Conservation (phyloP, 805 yeast species). For the Myxozyma sirexii region DNA sequence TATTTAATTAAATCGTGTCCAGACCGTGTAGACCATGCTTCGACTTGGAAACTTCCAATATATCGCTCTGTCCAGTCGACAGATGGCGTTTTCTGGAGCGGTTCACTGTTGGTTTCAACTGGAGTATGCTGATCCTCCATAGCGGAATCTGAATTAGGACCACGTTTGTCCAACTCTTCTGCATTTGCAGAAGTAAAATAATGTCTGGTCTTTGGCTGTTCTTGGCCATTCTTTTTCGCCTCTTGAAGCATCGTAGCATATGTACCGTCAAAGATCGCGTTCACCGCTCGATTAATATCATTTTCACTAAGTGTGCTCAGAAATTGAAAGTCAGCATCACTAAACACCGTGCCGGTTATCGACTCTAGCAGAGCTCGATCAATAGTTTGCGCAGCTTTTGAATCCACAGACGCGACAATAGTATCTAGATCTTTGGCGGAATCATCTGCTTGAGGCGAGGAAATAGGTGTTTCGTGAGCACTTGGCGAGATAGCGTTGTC, state of each 20-base stretch:
- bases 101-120: neutral
- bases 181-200: neutral
- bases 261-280: constrained; percentile 25
- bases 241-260: constrained; percentile 1
- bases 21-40: constrained; percentile 44
- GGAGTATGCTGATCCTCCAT: neutral
- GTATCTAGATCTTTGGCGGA: neutral
- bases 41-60: constrained; percentile 45
- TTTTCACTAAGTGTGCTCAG: constrained; percentile 18
- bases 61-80: constrained; percentile 34
- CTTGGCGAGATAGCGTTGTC: neutral
- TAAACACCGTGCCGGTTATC: constrained; percentile 5
- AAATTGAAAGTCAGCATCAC: neutral
- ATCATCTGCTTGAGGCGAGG: constrained; percentile 20
- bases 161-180: neutral
- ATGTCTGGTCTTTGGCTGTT: neutral
- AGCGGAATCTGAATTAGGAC: neutral
- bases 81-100: neutral
- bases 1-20: constrained; percentile 40
- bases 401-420: neutral
- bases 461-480: constrained; percentile 23
- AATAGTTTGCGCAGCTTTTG: neutral
- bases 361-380: constrained; percentile 19
- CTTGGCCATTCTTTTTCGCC: neutral
- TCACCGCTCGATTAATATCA: constrained; percentile 28